These are phyloP conservation scores for Chloromonas sp. DNA, from an alignment of 163 green algal species.

Conservation along the genomic window DNA sequence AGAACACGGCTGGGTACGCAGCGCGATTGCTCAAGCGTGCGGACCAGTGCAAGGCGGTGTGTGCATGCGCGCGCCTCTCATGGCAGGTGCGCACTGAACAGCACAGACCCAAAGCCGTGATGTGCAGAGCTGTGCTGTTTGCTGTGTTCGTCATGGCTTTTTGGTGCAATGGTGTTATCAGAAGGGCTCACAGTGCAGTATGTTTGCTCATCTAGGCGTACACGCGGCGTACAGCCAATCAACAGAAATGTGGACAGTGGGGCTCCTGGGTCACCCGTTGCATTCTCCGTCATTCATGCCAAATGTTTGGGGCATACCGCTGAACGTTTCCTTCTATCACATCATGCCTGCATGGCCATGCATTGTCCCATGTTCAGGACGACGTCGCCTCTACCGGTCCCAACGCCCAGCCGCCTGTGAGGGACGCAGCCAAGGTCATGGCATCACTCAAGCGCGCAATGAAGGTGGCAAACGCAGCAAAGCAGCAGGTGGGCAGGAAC, in stretches of 20 bases:
- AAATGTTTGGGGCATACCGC: too few relatives aligned
- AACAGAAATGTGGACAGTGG: too few relatives aligned
- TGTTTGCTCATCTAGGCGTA: too few relatives aligned
- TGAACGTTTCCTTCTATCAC: too few relatives aligned
- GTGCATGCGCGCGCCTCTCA: constrained; percentile 72
- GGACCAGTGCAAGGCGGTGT: constrained; percentile 86
- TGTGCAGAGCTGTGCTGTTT: background rate
- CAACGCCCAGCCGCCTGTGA: constrained; percentile 29
- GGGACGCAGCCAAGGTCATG: constrained; percentile 69
- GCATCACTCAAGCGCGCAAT: constrained; percentile 77
- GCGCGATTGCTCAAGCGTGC: constrained; percentile 77
- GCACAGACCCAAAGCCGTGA: background rate
- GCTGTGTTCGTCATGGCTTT: background rate
- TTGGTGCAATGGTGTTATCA: too few relatives aligned
- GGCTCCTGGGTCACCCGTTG: too few relatives aligned
- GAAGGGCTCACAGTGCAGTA: too few relatives aligned
- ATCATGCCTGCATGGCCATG: too few relatives aligned
- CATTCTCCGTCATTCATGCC: too few relatives aligned
- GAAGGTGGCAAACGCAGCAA: constrained; percentile 73
- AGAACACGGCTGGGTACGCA: constrained; percentile 73
- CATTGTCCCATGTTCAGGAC: background rate
- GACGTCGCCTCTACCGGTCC: background rate
- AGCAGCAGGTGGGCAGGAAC: constrained; percentile 51
- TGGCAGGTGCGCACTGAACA: constrained; percentile 56
- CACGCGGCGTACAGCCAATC: too few relatives aligned